These are phyloP conservation scores for Ilex aquifolium DNA, from an alignment of 257 asterid genomes.

Conservation along the genomic window DNA sequence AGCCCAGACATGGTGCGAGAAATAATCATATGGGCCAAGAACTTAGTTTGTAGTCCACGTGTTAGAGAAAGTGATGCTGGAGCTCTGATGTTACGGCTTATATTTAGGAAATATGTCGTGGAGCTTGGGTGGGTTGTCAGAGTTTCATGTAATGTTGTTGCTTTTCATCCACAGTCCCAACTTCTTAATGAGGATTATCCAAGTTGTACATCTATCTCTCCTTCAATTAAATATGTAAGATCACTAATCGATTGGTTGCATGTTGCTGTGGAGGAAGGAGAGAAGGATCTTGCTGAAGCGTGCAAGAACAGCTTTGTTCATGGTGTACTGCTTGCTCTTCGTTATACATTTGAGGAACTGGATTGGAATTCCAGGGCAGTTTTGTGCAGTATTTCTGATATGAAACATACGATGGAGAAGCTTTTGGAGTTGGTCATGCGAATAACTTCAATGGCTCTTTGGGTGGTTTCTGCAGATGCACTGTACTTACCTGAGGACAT, in stretches of 20 bases:
- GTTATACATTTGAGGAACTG: conserved; percentile 91
- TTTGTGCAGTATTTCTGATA: conserved; percentile 32
- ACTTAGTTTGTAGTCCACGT: conserved; percentile 87
- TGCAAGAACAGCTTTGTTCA: conserved; percentile 89
- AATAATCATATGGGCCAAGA: conserved; percentile 83
- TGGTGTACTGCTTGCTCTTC: conserved; percentile 83
- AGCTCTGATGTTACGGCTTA: conserved; percentile 79
- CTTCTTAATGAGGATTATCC: conserved; percentile 25
- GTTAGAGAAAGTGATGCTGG: conserved; percentile 99
- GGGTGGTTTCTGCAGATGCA: conserved; percentile 96
- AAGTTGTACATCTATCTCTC: conserved; percentile 28
- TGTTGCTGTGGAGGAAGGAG: conserved; percentile 77
- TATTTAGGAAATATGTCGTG: conserved; percentile 81
- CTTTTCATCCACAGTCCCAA: conserved; percentile 26
- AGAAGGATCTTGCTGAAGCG: conserved; percentile 78
- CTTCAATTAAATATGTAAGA: conserved; percentile 52
- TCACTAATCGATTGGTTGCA: conserved; percentile 86
- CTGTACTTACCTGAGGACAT: conserved; percentile 76
- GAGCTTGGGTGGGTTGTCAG: conserved; percentile 69
- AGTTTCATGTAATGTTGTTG: conserved; percentile 45
- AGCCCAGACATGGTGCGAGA: conserved; percentile 45
- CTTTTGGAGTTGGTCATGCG: conserved; percentile 79
- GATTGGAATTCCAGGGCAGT: conserved; percentile 67
- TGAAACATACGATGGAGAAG: conserved; percentile 60
- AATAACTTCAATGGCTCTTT: conserved; percentile 85